Base-by-base conservation (phyloP, 148 eudicot genomes). In the Talinum fruticosum region DNA sequence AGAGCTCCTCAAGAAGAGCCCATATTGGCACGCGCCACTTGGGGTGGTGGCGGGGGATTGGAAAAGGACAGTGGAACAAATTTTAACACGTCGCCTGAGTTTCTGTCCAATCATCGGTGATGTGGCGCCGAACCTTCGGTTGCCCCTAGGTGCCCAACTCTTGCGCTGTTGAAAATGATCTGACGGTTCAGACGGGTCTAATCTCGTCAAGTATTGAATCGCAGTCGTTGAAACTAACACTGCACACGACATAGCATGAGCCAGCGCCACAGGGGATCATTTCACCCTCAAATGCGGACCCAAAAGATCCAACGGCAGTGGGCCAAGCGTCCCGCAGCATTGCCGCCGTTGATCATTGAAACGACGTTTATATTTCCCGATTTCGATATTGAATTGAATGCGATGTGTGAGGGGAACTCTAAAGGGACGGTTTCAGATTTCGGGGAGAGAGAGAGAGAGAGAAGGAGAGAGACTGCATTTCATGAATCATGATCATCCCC, bases 51-150 rank as follows among this genome's bases (percentile, higher is more conserved):
- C 67, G 23, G 19, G 10, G 38, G 34, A 26, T 26, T 4, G 6
- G 33, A 23, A 19, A 69, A 69, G 16, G 72, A 76, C 78, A 76
- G 66, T 30, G 67, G 62, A 66, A 47, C 78, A 54, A 76, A 76
- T 47, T 66, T 3, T 26, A 59, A 13, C 78, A 76, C 72, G 44
- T 66, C 57, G 71, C 59, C 45, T 18, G 29, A 4, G 34, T 23
- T 75, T 37, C 18, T 38, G 34, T 38, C 78, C 70, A 76, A 76
- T 32, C 45, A 15, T 6, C 13, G 16, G 34, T 34, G 33, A 76
- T 51, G 73, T 75, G 78, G 78, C 71, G 36, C 45, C 38, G 8
- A 65, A 75, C 41, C 45, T 49, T 67, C 79, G 16, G 66, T 68
- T 51, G 35, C 79, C 57, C 57, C 57, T 51, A 0, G 18, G 4